Evolutionary conservation across 805 yeast genomes (phyloP), one percentile per base, ranked within the genome.

Genomic region (Kazachstania africana): DNA sequence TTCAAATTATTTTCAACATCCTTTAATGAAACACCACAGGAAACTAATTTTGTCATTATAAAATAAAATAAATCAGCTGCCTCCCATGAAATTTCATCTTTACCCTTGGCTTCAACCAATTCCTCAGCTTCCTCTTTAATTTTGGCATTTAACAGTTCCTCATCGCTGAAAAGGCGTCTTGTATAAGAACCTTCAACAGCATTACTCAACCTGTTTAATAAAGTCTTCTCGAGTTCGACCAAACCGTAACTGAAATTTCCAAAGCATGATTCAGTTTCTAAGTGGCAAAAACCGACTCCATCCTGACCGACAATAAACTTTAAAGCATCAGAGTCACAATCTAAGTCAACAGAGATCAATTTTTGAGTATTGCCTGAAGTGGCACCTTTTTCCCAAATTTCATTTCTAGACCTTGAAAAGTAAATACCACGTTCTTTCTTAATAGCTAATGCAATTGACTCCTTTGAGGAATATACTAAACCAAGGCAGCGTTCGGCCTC

Each of bases 141-240:
- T 65, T 91, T 83, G 16, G 97, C 95, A 35, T 68, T 63, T 44
- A 91, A 66, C 31, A 91, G 64, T 16, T 65, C 67, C 25, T 72
- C 74, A 58, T 91, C 97, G 31, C 72, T 67, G 49, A 88, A 85
- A 39, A 91, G 63, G 41, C 98, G 70, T 50, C 78, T 75, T 12
- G 98, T 88, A 62, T 91, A 91, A n/a, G 96, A 87, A 2, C 94
- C 95, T 41, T 67, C 82, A 13, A 95, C 95, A 3, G 97, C 93
- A 9, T 43, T 51, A 10, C 15, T 18, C 33, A 68, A 59, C 51
- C 98, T 72, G 27, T 71, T 68, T 16, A 60, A 53, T 36, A 91
- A 66, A 4, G 83, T 73, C 32, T 60, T 51, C 48, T 87, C 93
- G 39, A 91, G 66, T 9, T 70, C 53, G 18, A 35, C 39, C 30